phyloP scores from a whole-genome alignment of 306 rosid genomes.

The Citrullus amarus region DNA sequence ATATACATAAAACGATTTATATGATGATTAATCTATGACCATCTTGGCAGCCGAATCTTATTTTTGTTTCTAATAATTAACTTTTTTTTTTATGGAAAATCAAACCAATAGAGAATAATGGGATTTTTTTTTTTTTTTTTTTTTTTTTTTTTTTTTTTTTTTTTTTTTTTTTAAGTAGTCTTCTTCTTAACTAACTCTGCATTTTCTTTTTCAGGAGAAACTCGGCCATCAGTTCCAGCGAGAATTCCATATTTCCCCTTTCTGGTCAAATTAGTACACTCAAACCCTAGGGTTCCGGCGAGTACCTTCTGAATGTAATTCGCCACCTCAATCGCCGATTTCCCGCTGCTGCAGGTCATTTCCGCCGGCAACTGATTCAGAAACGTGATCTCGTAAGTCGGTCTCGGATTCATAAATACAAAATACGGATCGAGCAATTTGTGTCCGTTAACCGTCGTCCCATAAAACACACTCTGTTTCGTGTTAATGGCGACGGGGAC shows the following conservation, averaged over 20 bases:
- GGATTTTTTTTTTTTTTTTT: background rate
- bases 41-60: background rate
- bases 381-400: conserved; percentile 72
- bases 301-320: conserved; percentile 76
- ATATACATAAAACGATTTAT: background rate
- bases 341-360: conserved; percentile 64
- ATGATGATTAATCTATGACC: background rate
- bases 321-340: conserved; percentile 73
- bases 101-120: background rate
- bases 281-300: conserved; percentile 77
- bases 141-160: background rate
- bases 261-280: conserved; percentile 83
- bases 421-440: conserved; percentile 80
- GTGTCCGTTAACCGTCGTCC: conserved; percentile 62
- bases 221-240: conserved; percentile 83
- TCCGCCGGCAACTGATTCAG: conserved; percentile 64
- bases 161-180: background rate
- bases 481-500: conserved; percentile 89
- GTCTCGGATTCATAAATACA: conserved; percentile 88
- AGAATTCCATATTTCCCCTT: conserved; percentile 72
- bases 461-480: conserved; percentile 69
- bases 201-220: conserved; percentile 37
- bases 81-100: background rate
- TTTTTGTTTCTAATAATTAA: background rate
- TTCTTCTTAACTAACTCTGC: background rate